A percentile compares a stretch with the other conserved stretches of the same genome.
These are phyloP conservation scores for Phalaenopsis hybrid DNA, from an alignment of 116 monocot species.

Conservation along the genomic window DNA sequence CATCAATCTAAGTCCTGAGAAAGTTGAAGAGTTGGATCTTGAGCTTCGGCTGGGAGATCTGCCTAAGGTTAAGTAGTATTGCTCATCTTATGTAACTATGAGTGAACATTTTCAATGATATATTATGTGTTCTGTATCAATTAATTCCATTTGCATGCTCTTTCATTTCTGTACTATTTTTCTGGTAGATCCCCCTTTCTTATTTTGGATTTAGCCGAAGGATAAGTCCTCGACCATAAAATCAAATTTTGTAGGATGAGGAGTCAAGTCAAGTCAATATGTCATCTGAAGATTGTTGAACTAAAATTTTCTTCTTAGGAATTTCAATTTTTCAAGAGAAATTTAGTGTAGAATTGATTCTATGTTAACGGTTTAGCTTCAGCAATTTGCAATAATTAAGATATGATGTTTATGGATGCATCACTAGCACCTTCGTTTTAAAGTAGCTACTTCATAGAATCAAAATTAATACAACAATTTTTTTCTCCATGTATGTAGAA, in stretches of 20 bases:
- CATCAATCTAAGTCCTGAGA: constrained; percentile 10
- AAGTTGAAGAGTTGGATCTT: constrained; percentile 51
- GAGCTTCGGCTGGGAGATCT: constrained; percentile 56
- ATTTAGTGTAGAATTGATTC: not conserved
- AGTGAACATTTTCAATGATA: not conserved
- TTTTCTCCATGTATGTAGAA: too few relatives aligned
- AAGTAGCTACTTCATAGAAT: too few relatives aligned
- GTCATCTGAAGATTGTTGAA: too few relatives aligned
- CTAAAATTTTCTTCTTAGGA: not conserved
- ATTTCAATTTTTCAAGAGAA: not conserved
- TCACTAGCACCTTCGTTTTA: too few relatives aligned
- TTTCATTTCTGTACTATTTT: not conserved
- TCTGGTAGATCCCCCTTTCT: not conserved
- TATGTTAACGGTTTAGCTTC: not conserved
- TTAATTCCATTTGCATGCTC: not conserved
- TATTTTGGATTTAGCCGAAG: not conserved
- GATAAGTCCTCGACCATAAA: not conserved
- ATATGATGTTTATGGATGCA: not conserved
- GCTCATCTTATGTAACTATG: not conserved
- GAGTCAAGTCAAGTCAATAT: not conserved
- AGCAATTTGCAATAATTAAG: not conserved
- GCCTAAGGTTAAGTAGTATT: constrained; percentile 24
- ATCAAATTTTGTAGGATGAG: not conserved
- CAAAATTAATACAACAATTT: too few relatives aligned
- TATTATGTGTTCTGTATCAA: not conserved